These are phyloP conservation scores for Microdochium trichocladiopsis DNA, from an alignment of 2,329 filamentous ascomycete species.

Conservation along the genomic window DNA sequence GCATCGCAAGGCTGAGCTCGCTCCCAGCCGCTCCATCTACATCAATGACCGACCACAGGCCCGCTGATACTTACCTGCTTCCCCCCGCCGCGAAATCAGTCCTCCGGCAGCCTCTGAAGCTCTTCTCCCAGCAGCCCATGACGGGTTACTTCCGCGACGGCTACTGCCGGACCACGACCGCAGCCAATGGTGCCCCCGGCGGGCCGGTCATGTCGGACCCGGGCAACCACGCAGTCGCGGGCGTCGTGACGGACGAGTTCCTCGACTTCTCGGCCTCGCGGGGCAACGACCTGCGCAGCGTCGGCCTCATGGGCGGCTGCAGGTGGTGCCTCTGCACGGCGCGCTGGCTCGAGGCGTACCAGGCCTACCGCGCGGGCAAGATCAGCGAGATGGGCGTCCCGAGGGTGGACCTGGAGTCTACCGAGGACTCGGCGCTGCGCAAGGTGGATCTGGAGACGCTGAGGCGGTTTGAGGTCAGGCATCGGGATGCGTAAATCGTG, in stretches of 20 bases:
- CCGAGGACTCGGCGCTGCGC: conserved; percentile 42
- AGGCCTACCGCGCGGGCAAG: conserved; percentile 39
- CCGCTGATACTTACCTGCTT: background rate
- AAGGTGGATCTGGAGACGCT: conserved; percentile 39
- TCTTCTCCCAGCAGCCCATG: conserved; percentile 49
- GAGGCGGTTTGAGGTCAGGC: conserved; percentile 35
- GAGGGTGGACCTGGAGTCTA: conserved; percentile 40
- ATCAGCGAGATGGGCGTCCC: conserved; percentile 19
- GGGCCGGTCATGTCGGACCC: conserved; percentile 48
- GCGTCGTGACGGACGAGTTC: conserved; percentile 51
- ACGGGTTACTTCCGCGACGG: conserved; percentile 56
- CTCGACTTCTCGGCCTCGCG: conserved; percentile 51
- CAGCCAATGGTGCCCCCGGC: conserved; percentile 43
- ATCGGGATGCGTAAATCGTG: conserved; percentile 1
- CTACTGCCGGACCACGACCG: conserved; percentile 45
- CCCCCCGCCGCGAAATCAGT: conserved; percentile 26
- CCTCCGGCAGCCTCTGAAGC: conserved; percentile 48
- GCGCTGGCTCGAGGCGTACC: conserved; percentile 53
- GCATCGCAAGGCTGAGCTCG: too few species aligned
- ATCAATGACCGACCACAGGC: background rate
- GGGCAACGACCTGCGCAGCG: conserved; percentile 50
- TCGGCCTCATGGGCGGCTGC: conserved; percentile 49
- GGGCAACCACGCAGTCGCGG: conserved; percentile 55
- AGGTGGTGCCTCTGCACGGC: conserved; percentile 57
- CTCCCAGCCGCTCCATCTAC: too few species aligned